phyloP scores from a whole-genome alignment of 2,329 filamentous ascomycete species.

The Tolypocladium tropicale region DNA sequence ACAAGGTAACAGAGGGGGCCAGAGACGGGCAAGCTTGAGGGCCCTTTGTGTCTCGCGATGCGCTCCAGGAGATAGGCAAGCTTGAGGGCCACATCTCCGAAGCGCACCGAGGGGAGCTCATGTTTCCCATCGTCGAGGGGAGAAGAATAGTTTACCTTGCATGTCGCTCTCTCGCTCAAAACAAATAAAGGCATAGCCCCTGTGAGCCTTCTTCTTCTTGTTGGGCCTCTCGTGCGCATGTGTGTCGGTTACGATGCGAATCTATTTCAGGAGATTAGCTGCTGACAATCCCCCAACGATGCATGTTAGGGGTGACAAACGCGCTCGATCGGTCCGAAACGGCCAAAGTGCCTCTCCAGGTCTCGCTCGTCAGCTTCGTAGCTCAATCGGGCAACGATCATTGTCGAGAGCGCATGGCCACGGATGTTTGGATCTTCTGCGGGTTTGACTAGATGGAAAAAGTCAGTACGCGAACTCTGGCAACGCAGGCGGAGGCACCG shows the following conservation, averaged over 20 bases:
- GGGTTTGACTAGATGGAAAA: constrained; percentile 55
- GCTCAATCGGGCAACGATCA: constrained; percentile 83
- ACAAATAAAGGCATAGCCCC: constrained; percentile 92
- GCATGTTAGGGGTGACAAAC: constrained; percentile 35
- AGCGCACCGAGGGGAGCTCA: constrained; percentile 11
- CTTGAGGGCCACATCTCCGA: constrained; percentile 31
- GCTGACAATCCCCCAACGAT: not conserved
- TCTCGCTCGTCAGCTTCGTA: constrained; percentile 87
- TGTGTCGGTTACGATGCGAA: constrained; percentile 75
- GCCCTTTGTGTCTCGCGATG: constrained; percentile 39
- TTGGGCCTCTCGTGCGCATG: constrained; percentile 58
- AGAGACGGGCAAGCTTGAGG: constrained; percentile 49
- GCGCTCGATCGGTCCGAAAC: constrained; percentile 88
- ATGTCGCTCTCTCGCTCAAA: constrained; percentile 97
- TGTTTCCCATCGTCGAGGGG: constrained; percentile 12
- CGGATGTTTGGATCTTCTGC: constrained; percentile 77
- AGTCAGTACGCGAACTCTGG: not conserved
- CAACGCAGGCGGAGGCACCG: not conserved
- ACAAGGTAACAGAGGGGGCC: constrained; percentile 14
- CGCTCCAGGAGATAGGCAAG: constrained; percentile 26
- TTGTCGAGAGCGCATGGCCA: constrained; percentile 88
- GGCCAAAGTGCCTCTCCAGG: constrained; percentile 84
- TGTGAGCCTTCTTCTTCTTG: constrained; percentile 72
- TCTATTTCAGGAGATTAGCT: constrained; percentile 38
- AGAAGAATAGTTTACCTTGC: constrained; percentile 67